Evolutionary conservation across 345 rosid genomes (phyloP), one percentile per base, ranked within the genome.

Genomic region (Brassica incana): DNA sequence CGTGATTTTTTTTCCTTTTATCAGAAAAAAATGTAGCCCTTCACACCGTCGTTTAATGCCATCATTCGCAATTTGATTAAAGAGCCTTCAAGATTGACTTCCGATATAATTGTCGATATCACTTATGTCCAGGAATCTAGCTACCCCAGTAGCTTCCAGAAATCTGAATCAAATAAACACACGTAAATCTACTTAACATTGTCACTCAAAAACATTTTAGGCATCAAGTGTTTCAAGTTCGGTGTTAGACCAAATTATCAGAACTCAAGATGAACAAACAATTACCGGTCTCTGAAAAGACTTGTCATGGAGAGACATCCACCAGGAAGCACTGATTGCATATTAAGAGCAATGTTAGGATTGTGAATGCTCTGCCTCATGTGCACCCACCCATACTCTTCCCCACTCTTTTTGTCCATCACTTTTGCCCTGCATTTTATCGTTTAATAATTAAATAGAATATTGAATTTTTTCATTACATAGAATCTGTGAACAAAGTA

Each of bases 351-450:
- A 14, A 95, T 83, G 63, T 91, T 88, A 0, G 99, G 97, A 65
- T 92, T 92, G 83, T 95, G 99, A 83, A 90, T 92, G 71, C 99
- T 95, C 89, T 95, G 97, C 67, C 99, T 83, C 67, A 91, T 76
- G 75, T 91, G 96, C 40, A 87, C 83, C 99, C 97, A 95, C 1
- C 99, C 99, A 58, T 81, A 62, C 73, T 88, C 85, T 65, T 87
- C 84, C 66, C 92, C 97, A 43, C 78, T 74, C 68, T 83, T 81
- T 77, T 81, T 76, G 56, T 90, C 88, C 8, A 85, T 81, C 40
- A 92, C 94, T 77, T 83, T 87, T 30, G 87, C 94, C 86, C 97
- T 95, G 85, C 23, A 65, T 25, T 64, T 16, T 64, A 60, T 18
- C 3, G 30, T 64, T n/a, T 23, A 10, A 62, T 63, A 3, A 75